Evolutionary conservation across 129 eudicot species (phyloP).

Genomic region (Centaurea solstitialis): DNA sequence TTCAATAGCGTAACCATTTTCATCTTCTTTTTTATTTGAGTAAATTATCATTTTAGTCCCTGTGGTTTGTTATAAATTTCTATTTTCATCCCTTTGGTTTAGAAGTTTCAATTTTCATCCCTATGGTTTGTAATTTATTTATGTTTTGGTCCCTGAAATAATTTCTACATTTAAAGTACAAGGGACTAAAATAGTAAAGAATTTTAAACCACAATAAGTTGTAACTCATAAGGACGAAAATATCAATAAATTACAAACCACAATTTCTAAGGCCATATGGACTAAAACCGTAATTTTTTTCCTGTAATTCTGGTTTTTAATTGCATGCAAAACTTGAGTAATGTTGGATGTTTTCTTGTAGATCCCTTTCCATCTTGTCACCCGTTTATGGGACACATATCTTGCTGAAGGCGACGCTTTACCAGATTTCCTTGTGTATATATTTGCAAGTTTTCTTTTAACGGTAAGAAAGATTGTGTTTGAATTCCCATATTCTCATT

Average conservation of each 20-base stretch:
- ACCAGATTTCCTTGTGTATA: constrained; percentile 94
- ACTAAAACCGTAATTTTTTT: background rate
- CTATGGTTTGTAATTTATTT: no score
- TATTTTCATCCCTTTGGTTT: no score
- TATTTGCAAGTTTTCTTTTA: constrained; percentile 87
- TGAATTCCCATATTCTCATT: background rate
- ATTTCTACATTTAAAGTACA: no score
- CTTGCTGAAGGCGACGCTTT: constrained; percentile 98
- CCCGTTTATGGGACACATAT: constrained; percentile 99
- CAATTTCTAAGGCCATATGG: no score
- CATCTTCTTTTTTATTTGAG: background rate
- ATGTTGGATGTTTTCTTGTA: constrained; percentile 21
- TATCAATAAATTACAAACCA: no score
- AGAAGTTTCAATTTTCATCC: no score
- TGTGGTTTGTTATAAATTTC: no score
- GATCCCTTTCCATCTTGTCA: constrained; percentile 93
- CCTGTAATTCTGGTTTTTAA: background rate
- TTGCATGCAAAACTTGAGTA: constrained; percentile 10
- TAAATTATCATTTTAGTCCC: no score
- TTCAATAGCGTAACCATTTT: background rate
- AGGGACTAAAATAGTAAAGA: no score
- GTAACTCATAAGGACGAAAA: no score
- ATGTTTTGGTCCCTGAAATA: no score
- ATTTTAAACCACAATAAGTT: no score
- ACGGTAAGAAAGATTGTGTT: constrained; percentile 58